Evolutionary conservation across 345 rosid species (phyloP), one percentile per base, ranked within the genome.

Genomic region (Camelina hispida): DNA sequence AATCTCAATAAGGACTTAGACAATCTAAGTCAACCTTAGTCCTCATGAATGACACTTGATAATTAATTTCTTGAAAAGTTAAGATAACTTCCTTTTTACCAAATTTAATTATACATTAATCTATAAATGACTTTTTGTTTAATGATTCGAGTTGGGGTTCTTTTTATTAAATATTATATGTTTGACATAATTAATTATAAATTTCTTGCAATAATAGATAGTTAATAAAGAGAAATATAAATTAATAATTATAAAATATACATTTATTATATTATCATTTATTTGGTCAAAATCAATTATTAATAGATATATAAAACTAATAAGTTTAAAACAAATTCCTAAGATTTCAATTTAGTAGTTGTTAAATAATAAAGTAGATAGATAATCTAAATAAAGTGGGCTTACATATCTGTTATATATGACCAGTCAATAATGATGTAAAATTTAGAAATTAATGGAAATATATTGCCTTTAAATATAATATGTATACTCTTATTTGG

Each of bases 1-100:
- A 43, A 30, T 16, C 1, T 20, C 16, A 22, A 51, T 2, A 9
- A 13, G 1, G 42, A 38, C 42, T 38, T 38, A 9, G 42, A 20
- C 46, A 20, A 18, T 15, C 9, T 13, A 20, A 20, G 16, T 28
- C 22, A 67, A 8, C 37, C 37, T 34, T 2, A 7, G 9, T 34
- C 11, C 11, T 37, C 63, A 25, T 40, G 28, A 25, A 68, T 56
- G 44, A 15, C 64, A 68, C n/a, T 68, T 23, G 22, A 55, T 10
- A 5, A 28, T 28, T 28, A 28, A 37, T 23, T 51, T 52, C 43
- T 9, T 37, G 12, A 37, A 37, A 37, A 37, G 3, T 37, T 34
- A 1, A 37, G 40, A n/a, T 40, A 42, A 13, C 15, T 42, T 42
- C 13, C 6, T 42, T 42, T 42, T 42, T 12, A 42, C 46, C 15